Conservation (phyloP, 257 asterid genomes). For the Penstemon barbatus region DNA sequence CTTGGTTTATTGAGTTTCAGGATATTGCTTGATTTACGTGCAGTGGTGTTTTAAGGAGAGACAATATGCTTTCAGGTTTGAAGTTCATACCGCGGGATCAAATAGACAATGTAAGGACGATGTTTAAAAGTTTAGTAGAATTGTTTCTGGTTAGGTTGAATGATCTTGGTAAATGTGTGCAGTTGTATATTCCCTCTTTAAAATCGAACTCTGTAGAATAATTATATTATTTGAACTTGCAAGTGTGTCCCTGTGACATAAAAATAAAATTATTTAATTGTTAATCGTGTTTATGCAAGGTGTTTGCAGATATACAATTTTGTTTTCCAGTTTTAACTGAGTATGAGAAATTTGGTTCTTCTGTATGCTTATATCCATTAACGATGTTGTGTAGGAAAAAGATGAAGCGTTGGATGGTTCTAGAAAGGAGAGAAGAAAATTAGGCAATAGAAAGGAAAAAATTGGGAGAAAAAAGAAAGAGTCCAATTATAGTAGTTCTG, state of each 20-base stretch:
- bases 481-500: conserved; percentile 56
- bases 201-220: conserved; percentile 4
- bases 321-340: conserved; percentile 1
- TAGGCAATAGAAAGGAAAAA: conserved; percentile 46
- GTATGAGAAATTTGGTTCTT: not conserved
- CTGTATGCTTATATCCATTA: conserved; percentile 3
- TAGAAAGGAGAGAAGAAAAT: conserved; percentile 44
- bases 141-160: not conserved
- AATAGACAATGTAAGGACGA: conserved; percentile 39
- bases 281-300: not conserved
- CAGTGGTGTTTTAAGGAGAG: conserved; percentile 16
- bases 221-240: not conserved
- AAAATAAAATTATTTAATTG: not conserved
- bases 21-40: not conserved
- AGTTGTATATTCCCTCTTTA: conserved; percentile 1
- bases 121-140: not conserved
- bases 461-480: conserved; percentile 43
- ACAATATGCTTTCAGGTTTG: conserved; percentile 45
- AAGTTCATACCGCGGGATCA: conserved; percentile 55
- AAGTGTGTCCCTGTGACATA: not conserved
- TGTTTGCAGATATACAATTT: not conserved
- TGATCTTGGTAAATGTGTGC: not conserved
- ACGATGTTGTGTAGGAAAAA: conserved; percentile 39
- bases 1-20: not conserved
- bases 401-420: conserved; percentile 40